Base-by-base conservation (phyloP, 768 basidiomycete genomes). In the Amanita molliuscula region DNA sequence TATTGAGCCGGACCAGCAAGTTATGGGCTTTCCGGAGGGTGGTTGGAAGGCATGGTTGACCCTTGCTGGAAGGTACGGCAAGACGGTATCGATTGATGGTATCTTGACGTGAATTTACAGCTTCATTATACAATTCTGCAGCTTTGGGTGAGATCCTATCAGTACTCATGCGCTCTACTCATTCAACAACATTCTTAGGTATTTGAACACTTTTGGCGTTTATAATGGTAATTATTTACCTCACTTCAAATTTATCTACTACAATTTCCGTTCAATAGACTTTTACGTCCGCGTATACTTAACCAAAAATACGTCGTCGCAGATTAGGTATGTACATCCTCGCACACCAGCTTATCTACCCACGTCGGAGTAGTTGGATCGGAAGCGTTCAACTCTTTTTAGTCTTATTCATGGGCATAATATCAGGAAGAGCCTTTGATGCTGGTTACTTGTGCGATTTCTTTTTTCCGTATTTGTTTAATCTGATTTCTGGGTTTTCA, bases 371-470 rank as follows among this genome's bases (percentile, higher is more conserved):
- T 36, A 69, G 64, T 18, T 69, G 62, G 65, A 64, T 80, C 26
- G 79, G 78, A 8, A 74, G 76, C 28, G 61, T 67, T 7, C 75
- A 80, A 47, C 60, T 76, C 8, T 69, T 74, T 47, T 60, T 79
- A 15, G 62, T 72, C 16, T 60, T 78, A 31, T 64, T 70, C 2
- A 63, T 65, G 34, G 75, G 76, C 1, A 59, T 76, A 23, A 46
- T 74, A 38, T 65, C 70, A 3, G 79, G 79, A 10, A 66, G 72
- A 42, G 59, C 71, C 5, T 76, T 76, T 55, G 79, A 80, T 44
- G 66, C 66, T 18, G 78, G 79, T 45, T 74, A 76, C 59, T 77
- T 76, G 73, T 73, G 56, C 55, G 70, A 53, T 23, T 25, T 2
- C 25, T 9, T 10, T 4, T 7, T 15, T 21, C 16, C 6, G n/a